Evolutionary conservation across 257 asterid genomes (phyloP), one percentile per base, ranked within the genome.

Genomic region (Solanum pinnatisectum): DNA sequence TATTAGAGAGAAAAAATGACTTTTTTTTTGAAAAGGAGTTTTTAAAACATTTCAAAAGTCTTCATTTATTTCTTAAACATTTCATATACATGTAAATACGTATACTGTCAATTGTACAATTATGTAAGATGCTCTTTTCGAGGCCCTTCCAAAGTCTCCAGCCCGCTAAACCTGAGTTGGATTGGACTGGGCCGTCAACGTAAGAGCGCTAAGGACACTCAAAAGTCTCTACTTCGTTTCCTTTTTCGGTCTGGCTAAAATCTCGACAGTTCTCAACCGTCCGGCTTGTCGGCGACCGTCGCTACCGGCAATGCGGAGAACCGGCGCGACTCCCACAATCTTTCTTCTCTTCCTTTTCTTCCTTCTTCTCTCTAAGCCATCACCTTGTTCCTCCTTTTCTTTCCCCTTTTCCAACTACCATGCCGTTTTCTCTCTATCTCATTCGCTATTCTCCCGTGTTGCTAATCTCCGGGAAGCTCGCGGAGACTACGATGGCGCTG

Each of bases 391-490:
- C 30, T 82, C 94, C 7, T 84, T 52, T 22, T 82, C 94, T 12
- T 85, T 52, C 85, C 84, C 98, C 16, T 86, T 93, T 84, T 89
- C 96, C 91, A 87, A 87, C 89, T 93, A 92, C 90, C 95, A 86
- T 10, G 65, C 92, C 88, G 87, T 94, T 70, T 49, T 94, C 52
- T 95, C 98, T 90, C 92, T 96, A 52, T 92, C 98, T 16, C 98
- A 95, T 88, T 93, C 99, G 78, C 95, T 95, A 81, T 56, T 91
- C 65, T 86, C 94, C 74, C 98, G 98, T 84, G 97, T 95, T 23
- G 95, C 98, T 88, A 90, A 88, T 73, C 95, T 92, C 87, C 96
- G 98, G 2, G 90, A 93, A 86, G 88, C 93, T 59, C 98, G 98
- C 81, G 98, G 98, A 32, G 99, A 96, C 87, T 30, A 6, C 15